Base-by-base conservation (phyloP, 2,329 filamentous ascomycete genomes). In the Fusarium xyrophilum region DNA sequence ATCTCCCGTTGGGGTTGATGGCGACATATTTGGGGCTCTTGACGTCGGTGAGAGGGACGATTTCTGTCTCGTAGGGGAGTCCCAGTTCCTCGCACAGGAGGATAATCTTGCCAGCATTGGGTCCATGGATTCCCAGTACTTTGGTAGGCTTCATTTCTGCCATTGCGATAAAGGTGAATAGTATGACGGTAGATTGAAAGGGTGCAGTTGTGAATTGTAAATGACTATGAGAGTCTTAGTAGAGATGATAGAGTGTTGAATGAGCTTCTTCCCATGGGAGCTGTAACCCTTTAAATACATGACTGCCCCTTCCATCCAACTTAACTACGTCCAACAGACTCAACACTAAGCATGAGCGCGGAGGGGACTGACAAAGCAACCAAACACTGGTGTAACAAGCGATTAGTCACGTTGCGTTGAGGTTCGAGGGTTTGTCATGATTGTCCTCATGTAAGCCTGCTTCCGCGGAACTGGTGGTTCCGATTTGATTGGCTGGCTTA, bases 211-310 rank as follows among this genome's bases (percentile, higher is more conserved):
- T 7, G 12, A 10, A 5, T 5, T 14, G 3, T 10, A 1, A 3
- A 3, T 10, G 7, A 17, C 0, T 2, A 19, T 19, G 14, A 2
- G 23, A 6, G 14, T 17, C 7, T 3, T 1, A 9, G n/a, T n/a
- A 25, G 12, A n/a, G 8, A 23, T 10, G 15, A 19, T 12, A 8
- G 2, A 10, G 8, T 14, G 15, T 2, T 7, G 23, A 27, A 4
- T 10, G 12, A 2, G 2, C 17, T 10, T 27, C 2, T 27, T 19
- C 5, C 3, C 0, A 19, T 4, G 7, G 12, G 17, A 6, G 5
- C 0, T 1, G 2, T 10, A 14, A 14, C 6, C 0, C 17, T 35
- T 25, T 48, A 35, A 19, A 48, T 35, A 48, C 15, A 19, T 27
- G 3, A 2, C 7, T 0, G 8, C 5, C 5, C 6, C 39, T 17